Evolutionary conservation across 1,284 basidiomycete genomes (phyloP), one percentile per base, ranked within the genome.

Genomic region (Uromyces viciae-fabae): DNA sequence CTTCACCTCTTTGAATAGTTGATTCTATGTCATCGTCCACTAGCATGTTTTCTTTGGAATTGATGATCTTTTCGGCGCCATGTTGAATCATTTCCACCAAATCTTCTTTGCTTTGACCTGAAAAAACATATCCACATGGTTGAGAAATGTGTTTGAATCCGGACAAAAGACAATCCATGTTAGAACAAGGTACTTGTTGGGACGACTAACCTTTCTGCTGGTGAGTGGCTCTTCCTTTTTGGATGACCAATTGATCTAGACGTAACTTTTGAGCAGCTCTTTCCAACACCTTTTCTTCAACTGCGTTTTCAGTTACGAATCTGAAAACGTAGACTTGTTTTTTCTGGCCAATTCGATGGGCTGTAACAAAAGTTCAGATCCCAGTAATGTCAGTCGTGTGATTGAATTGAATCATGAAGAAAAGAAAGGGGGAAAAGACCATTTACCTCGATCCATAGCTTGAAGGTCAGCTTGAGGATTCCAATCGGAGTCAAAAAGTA

Each of bases 401-500:
- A 43, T n/a, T 31, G 31, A 74, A 74, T 60, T 60, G 8, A 58
- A 28, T 72, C 4, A 72, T 58, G 14, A 76, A 11, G 22, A 33
- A 15, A 62, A 43, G 56, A 40, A 25, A 5, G 11, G 62, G 14
- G 73, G 54, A 58, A 3, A 46, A 73, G n/a, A 11, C n/a, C 36
- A 38, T 22, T 54, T 22, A 81, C 78, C 78, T 62, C 96, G 93
- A 86, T 99, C 96, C 97, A 99, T 98, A 7, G 97, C 97, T 86
- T 99, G 97, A 79, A 99, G 86, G 88, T 99, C 97, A 3, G 96
- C 96, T 87, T 99, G 96, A 0, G 97, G 96, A 86, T 99, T 99
- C 96, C 96, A 99, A 87, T 99, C 97, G 83, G 92, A 93, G 85
- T 99, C 97, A 83, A 98, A 99, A n/a, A 99, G 88, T 0, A 99